These are phyloP conservation scores for Fusarium chaquense DNA, from an alignment of 2,329 filamentous ascomycete genomes.

Conservation along the genomic window DNA sequence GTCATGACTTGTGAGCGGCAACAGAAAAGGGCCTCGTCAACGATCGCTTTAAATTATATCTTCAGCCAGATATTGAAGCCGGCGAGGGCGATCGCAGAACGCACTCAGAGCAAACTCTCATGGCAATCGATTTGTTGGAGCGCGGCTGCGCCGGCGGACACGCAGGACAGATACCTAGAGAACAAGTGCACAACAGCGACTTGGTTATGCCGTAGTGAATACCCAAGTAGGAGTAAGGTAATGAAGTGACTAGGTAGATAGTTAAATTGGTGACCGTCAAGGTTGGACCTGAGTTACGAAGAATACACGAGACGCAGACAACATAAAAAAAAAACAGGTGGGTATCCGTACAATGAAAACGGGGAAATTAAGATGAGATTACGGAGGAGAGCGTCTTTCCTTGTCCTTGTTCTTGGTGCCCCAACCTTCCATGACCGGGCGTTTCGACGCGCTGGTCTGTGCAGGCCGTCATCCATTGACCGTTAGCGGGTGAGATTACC, in stretches of 20 bases:
- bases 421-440: slow-evolving; percentile 19
- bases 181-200: not conserved
- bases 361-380: slow-evolving; percentile 24
- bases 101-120: slow-evolving; percentile 41
- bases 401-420: slow-evolving; percentile 2
- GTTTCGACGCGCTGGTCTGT: slow-evolving; percentile 37
- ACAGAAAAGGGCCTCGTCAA: slow-evolving; percentile 7
- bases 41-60: slow-evolving; percentile 21
- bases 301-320: slow-evolving; percentile 7
- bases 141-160: slow-evolving; percentile 38
- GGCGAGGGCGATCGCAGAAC: slow-evolving; percentile 43
- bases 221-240: not conserved
- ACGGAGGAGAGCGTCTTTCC: not conserved
- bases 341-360: not conserved
- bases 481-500: slow-evolving; percentile 29
- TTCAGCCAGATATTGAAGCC: slow-evolving; percentile 40
- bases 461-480: slow-evolving; percentile 34
- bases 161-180: slow-evolving; percentile 12
- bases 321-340: not conserved
- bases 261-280: slow-evolving; percentile 1
- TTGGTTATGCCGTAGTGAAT: not conserved
- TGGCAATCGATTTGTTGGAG: slow-evolving; percentile 40
- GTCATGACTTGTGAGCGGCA: slow-evolving; percentile 42
- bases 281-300: slow-evolving; percentile 2
- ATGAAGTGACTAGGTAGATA: not conserved